Evolutionary conservation across 345 rosid genomes (phyloP), one percentile per base, ranked within the genome.

Genomic region (Brassica incana): DNA sequence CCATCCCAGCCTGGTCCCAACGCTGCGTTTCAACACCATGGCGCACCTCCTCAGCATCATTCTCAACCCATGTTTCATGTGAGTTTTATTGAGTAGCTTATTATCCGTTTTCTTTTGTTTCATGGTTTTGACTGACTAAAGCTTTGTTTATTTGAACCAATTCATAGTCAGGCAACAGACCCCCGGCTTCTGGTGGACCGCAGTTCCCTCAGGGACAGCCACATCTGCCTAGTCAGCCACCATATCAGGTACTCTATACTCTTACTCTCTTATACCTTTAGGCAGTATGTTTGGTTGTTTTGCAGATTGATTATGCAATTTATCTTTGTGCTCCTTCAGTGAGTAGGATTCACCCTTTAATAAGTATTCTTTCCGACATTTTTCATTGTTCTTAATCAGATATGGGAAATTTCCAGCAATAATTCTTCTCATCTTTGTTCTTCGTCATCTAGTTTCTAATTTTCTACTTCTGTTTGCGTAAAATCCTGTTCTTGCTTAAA

Each of bases 151-250:
- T 74, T 40, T 83, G 80, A 63, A 80, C 74, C 83, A 66, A 60
- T 77, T 15, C 77, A 69, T 87, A 90, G 98, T 78, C 92, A 68
- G 83, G 87, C 67, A 75, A 76, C 29, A 76, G 83, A 75, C 90
- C 85, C 67, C 83, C 88, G 76, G 87, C 91, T 71, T 40, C 95
- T 70, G 80, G 80, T 75, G 81, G 89, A 76, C 86, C 88, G 74
- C 88, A 90, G 62, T 91, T 86, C 79, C 85, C 86, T 48, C 96
- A 84, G 83, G 94, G 90, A 67, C 97, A 95, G 84, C 82, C 85
- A 69, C 85, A 87, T 54, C 82, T 76, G 61, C 86, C 87, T 48
- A 88, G 73, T 80, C 97, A 94, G 77, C 84, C 83, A 69, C 85
- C 84, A 36, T 95, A 90, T 82, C 97, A 89, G 90, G 99, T 90